Evolutionary conservation across 2,329 filamentous ascomycete genomes (phyloP), one percentile per base, ranked within the genome.

Genomic region (Reticulascus tulasneorum): DNA sequence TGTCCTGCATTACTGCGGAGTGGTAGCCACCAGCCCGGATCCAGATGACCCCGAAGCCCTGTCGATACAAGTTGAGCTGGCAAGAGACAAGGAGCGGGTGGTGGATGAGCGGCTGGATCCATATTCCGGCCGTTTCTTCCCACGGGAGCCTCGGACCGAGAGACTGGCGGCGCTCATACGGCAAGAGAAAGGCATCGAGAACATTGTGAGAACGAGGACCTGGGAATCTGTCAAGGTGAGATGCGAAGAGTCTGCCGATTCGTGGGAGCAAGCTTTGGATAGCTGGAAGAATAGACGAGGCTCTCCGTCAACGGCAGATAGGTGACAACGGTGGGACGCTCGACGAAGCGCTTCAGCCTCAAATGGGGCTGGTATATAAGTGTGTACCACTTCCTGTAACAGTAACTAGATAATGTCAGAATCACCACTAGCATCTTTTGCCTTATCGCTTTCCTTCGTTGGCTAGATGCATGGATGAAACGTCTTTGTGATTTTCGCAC

Each of bases 91-190:
- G 30, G 83, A 91, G 52, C 71, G 80, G 34, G 71, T 91, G 0
- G 81, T 97, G 5, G 79, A 97, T 57, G 93, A 97, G 63, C 71
- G 93, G 37, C 59, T 96, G 40, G 93, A 98, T 65, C 93, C 93
- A 3, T 98, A 98, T 56, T 90, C 85, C 9, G 84, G 72, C 7
- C 71, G 91, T 17, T 94, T 87, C 58, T 91, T 91, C 49, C 81
- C 86, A 0, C 66, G 71, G 33, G 89, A 97, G 63, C 73, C 86
- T 11, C 73, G 89, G 46, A 93, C 89, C 1, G 86, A 96, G 62
- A 77, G 75, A 31, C 59, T 98, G 42, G 89, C 88, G 9, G 73
- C 71, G 26, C 56, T 90, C 34, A 66, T 94, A 39, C 73, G 84
- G 48, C 84, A 86, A 55, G 87, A 94, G 64, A 75, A 79, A 52